Percentiles rank a stretch among this genome's conserved stretches.
Evolutionary conservation across 1,284 basidiomycete species (phyloP).

Genomic region (Boletellus sp.): DNA sequence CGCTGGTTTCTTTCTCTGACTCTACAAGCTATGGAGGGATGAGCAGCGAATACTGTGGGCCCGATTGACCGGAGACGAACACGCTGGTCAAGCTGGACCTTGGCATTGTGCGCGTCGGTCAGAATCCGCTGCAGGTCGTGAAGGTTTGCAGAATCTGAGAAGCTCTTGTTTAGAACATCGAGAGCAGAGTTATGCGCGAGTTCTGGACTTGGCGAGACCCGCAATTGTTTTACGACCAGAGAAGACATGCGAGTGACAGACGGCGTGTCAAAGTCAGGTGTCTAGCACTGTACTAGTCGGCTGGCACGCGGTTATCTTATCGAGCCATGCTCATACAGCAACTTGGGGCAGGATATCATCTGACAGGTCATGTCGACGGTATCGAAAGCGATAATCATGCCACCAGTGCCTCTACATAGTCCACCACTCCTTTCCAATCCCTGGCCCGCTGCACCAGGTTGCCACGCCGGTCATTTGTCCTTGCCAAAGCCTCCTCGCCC

Average conservation of each 20-base stretch:
- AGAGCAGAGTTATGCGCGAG: conserved; percentile 43
- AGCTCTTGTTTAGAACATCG: conserved; percentile 45
- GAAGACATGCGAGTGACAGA: conserved; percentile 40
- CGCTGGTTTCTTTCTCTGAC: conserved; percentile 47
- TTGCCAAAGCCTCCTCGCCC: conserved; percentile 18
- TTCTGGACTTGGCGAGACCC: conserved; percentile 43
- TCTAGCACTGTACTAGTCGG: too few relatives aligned
- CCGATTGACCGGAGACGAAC: conserved; percentile 36
- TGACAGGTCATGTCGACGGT: not conserved
- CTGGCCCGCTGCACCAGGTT: conserved; percentile 46
- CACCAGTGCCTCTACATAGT: conserved; percentile 21
- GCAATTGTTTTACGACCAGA: conserved; percentile 45
- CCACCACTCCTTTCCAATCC: conserved; percentile 54
- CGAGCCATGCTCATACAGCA: too few relatives aligned
- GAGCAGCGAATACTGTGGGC: conserved; percentile 26
- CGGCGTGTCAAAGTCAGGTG: too few relatives aligned
- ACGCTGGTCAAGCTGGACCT: conserved; percentile 39
- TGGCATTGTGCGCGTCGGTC: conserved; percentile 33
- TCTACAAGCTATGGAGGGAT: conserved; percentile 55
- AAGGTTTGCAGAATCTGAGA: conserved; percentile 47
- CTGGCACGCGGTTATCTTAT: not conserved
- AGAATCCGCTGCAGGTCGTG: conserved; percentile 42
- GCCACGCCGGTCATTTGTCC: conserved; percentile 35
- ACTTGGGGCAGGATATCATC: too few relatives aligned
- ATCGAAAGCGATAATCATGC: not conserved